A percentile compares a stretch with the other conserved stretches of the same genome.
These are phyloP conservation scores for Neofusicoccum umdonicola DNA, from an alignment of 2,329 filamentous ascomycete species.

Conservation along the genomic window DNA sequence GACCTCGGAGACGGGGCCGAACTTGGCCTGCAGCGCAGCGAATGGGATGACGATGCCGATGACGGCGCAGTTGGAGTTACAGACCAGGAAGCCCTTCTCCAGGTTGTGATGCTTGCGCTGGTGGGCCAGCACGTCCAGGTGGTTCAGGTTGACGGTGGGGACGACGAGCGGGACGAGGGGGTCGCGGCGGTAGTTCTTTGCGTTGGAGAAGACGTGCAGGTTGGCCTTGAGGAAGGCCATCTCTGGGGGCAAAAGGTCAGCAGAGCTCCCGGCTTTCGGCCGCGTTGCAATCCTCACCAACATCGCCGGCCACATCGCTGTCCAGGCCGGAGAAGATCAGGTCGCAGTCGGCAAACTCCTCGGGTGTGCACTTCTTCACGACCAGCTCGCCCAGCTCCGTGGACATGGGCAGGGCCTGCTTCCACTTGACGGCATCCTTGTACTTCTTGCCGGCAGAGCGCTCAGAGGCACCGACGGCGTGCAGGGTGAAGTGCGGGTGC, in stretches of 20 bases:
- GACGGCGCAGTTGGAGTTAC: constrained; percentile 97
- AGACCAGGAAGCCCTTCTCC: constrained; percentile 86
- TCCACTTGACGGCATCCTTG: constrained; percentile 91
- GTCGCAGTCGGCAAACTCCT: constrained; percentile 85
- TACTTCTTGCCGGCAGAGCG: constrained; percentile 92
- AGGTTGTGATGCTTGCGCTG: constrained; percentile 73
- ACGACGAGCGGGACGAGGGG: constrained; percentile 90
- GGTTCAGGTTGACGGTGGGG: constrained; percentile 86
- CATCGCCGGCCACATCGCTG: constrained; percentile 85
- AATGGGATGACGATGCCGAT: constrained; percentile 95
- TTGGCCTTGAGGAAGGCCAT: constrained; percentile 87
- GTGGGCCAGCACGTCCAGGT: constrained; percentile 85
- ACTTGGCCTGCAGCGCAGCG: constrained; percentile 80
- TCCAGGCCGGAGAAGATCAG: constrained; percentile 91
- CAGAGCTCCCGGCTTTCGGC: background rate
- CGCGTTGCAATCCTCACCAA: constrained; percentile 58
- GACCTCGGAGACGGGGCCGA: constrained; percentile 73
- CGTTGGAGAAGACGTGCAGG: constrained; percentile 92
- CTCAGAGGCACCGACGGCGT: constrained; percentile 85
- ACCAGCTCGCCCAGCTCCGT: constrained; percentile 72
- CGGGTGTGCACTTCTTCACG: constrained; percentile 79
- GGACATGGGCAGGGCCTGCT: constrained; percentile 82
- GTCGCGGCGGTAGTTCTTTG: constrained; percentile 93
- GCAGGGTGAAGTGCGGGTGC: constrained; percentile 82
- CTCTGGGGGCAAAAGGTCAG: constrained; percentile 52